These are phyloP conservation scores for Zizania palustris DNA, from an alignment of 202 grass and related monocot species.

Conservation along the genomic window DNA sequence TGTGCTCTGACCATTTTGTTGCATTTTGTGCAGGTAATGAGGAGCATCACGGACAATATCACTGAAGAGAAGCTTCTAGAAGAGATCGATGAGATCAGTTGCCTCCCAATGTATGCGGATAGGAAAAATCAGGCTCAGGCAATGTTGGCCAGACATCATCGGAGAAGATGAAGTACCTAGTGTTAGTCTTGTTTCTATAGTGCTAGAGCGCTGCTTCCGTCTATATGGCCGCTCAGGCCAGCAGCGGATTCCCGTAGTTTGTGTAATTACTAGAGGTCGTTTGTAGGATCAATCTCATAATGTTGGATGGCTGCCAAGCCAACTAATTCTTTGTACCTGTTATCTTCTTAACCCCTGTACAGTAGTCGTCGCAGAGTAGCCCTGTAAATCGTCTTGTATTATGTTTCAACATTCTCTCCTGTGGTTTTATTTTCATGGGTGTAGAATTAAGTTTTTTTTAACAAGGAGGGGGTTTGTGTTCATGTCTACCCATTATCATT, in stretches of 20 bases:
- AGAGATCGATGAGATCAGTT: conserved; percentile 70
- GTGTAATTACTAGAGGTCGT: conserved; percentile 67
- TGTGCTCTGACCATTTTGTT: conserved; percentile 25
- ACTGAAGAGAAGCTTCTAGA: conserved; percentile 78
- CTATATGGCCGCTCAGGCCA: conserved; percentile 33
- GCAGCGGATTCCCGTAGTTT: conserved; percentile 42
- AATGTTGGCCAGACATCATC: conserved; percentile 55
- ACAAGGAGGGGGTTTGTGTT: conserved; percentile 38
- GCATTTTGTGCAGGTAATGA: conserved; percentile 65
- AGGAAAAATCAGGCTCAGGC: conserved; percentile 56
- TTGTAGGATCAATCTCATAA: conserved; percentile 33
- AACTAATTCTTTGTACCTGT: conserved; percentile 64
- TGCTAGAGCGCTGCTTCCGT: conserved; percentile 22
- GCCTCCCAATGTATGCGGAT: conserved; percentile 83
- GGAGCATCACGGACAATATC: conserved; percentile 90
- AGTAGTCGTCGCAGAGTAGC: conserved; percentile 45
- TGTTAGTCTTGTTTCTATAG: conserved; percentile 38
- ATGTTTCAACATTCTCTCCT: conserved; percentile 49
- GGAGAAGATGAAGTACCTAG: conserved; percentile 48
- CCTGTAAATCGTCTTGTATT: conserved; percentile 60
- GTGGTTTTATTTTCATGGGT: conserved; percentile 61
- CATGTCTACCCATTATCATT: conserved; percentile 12
- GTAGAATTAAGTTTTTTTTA: conserved; percentile 55
- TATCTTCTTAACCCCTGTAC: conserved; percentile 43
- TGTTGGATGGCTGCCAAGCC: conserved; percentile 47